Base-by-base conservation (phyloP, 805 yeast species). In the Diddensiella santjacobensis region DNA sequence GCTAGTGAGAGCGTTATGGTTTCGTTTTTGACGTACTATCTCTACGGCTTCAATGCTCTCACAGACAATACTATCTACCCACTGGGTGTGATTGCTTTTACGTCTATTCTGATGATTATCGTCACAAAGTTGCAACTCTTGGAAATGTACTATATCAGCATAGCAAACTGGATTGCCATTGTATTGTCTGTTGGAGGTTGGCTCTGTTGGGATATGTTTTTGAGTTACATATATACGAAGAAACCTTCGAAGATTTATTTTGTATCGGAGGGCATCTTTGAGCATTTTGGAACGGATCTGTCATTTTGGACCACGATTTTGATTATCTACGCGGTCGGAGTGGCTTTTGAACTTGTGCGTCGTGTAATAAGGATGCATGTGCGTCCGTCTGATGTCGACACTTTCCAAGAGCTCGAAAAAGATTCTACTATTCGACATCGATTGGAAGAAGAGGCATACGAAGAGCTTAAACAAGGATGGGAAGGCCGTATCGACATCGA, bases 261-360 rank as follows among this genome's bases (percentile, higher is more conserved):
- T 63, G 96, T 86, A 2, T 71, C 73, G 4, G 73, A 77, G 52
- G 95, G 93, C 2, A 71, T 93, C 42, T 72, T 74, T 49, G 66
- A 80, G 42, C 79, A 79, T 44, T 88, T 87, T 69, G 98, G 98
- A 19, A 66, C 55, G 18, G 97, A 93, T 61, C 63, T 72, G n/a
- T 74, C 86, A 0, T 91, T 89, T 80, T 93, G 98, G 98, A 87
- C 87, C 1, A 66, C 87, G 0, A 67, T 86, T 29, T 60, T 87
- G 24, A 73, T 81, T 1, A 62, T 85, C 17, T 63, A 72, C 0
- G 67, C 78, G 0, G 70, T 87, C 45, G 84, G 91, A 2, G 55
- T 86, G 11, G 65, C 81, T 33, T 68, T 85, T 50, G 98, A 93
- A 62, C 65, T 86, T 35, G 60, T 84, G 3, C 63, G 80, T 45